Conservation (phyloP, 2,329 filamentous ascomycete species). For the Claviceps purpurea region DNA sequence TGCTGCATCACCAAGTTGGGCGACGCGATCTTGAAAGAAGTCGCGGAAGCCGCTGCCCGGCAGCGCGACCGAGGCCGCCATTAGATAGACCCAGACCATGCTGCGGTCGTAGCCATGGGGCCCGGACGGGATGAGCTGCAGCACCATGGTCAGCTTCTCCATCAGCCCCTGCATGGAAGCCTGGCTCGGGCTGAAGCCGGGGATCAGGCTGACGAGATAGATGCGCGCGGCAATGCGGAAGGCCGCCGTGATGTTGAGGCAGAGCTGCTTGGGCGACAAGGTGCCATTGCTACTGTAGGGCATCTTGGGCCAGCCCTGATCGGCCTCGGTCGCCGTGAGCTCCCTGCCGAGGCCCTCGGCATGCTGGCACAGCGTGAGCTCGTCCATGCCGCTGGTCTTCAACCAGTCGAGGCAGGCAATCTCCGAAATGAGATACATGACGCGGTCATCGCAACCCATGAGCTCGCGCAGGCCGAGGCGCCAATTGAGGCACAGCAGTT, state of each 20-base stretch:
- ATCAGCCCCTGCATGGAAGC: conserved; percentile 64
- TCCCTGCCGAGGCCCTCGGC: conserved; percentile 79
- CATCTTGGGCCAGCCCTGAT: conserved; percentile 43
- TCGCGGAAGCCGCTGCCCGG: conserved; percentile 61
- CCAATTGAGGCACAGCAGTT: conserved; percentile 61
- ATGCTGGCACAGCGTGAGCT: conserved; percentile 76
- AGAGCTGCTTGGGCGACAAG: conserved; percentile 70
- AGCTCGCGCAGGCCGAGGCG: conserved; percentile 71
- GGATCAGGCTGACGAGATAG: conserved; percentile 91
- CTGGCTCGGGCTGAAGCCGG: conserved; percentile 68
- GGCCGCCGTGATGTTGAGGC: conserved; percentile 75
- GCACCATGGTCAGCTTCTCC: conserved; percentile 59
- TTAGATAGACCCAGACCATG: conserved; percentile 84
- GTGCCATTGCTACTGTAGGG: conserved; percentile 57
- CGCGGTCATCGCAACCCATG: conserved; percentile 93
- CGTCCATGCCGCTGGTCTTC: conserved; percentile 70
- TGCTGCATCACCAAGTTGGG: conserved; percentile 64
- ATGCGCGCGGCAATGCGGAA: conserved; percentile 89
- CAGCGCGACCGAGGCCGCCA: conserved; percentile 68
- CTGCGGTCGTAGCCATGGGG: conserved; percentile 76
- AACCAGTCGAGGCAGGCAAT: conserved; percentile 90
- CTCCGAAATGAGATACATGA: conserved; percentile 97
- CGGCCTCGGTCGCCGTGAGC: conserved; percentile 66
- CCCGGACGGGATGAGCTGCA: conserved; percentile 73
- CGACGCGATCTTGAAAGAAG: conserved; percentile 64